A percentile compares a stretch with the other conserved stretches of the same genome.
phyloP scores from a whole-genome alignment of 441 rosid genomes.

The Biscutella laevigata region DNA sequence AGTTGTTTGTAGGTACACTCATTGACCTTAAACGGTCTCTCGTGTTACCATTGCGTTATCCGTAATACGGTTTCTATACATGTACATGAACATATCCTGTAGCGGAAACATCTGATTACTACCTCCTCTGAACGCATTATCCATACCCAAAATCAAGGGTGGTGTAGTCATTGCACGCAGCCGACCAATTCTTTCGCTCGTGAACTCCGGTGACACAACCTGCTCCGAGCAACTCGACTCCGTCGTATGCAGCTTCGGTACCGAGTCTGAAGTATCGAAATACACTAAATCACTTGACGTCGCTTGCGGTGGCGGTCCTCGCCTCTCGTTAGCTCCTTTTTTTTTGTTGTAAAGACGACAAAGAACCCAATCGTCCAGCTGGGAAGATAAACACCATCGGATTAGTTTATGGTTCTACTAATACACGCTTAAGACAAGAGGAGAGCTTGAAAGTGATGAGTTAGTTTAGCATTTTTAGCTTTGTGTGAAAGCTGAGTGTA shows the following conservation, averaged over 20 bases:
- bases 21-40: constrained; percentile 49
- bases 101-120: constrained; percentile 55
- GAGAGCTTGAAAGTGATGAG: no score
- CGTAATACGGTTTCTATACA: constrained; percentile 50
- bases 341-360: constrained; percentile 94
- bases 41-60: constrained; percentile 31
- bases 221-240: constrained; percentile 96
- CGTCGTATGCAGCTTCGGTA: constrained; percentile 74
- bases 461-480: no score
- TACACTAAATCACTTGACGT: constrained; percentile 25
- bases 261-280: constrained; percentile 72
- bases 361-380: constrained; percentile 95
- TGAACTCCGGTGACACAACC: constrained; percentile 75
- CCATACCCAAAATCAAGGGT: constrained; percentile 40
- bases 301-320: constrained; percentile 21
- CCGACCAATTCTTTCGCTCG: constrained; percentile 59
- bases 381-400: constrained; percentile 15
- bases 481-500: no score
- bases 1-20: no score
- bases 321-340: constrained; percentile 57
- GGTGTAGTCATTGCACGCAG: constrained; percentile 7
- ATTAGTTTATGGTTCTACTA: background rate
- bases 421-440: no score
- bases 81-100: constrained; percentile 76
- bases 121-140: constrained; percentile 33